Evolutionary conservation across 1,284 basidiomycete genomes (phyloP), one percentile per base, ranked within the genome.

Genomic region (Gymnopus androsaceus): DNA sequence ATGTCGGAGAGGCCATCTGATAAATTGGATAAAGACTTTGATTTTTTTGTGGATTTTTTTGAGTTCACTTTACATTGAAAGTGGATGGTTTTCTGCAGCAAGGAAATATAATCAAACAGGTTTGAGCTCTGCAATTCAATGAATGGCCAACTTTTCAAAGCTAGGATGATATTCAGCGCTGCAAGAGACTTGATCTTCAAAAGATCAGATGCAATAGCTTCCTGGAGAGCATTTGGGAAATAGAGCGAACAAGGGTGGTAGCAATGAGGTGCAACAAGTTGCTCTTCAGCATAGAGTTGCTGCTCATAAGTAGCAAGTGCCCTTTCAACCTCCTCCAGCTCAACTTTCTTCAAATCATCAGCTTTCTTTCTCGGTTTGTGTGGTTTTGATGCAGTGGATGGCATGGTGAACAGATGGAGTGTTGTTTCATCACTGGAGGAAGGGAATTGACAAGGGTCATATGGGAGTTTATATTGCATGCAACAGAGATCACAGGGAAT

Each of bases 401-500:
- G 51, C 8, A 28, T 11, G 17, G 34, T 36, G 21, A 54, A 54
- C 4, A 21, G 23, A 9, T 27, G 11, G 11, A 54, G 41, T 3
- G 45, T 30, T 2, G 21, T 3, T 33, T 19, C 33, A 21, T 17
- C 12, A 21, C 19, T 8, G 19, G 2, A 45, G 33, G 42, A 15
- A 45, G 42, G 42, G 27, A 45, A 45, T 14, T 7, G 31, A 15
- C 17, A 4, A 25, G 15, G 42, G 23, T 23, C 28, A 34, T 45
- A 25, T 12, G 30, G 27, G 9, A 54, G n/a, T 3, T 54, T n/a
- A 37, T 52, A 27, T 23, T 54, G 54, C 3, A 7, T 15, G n/a
- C 44, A 48, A 19, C 54, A 55, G 1, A 56, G 36, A 21, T 42
- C 30, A 47, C 57, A 53, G 14, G 54, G 57, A 7, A 51, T 23